These are phyloP conservation scores for Vitis labrusca DNA, from an alignment of 164 flowering plant genomes.

Conservation along the genomic window DNA sequence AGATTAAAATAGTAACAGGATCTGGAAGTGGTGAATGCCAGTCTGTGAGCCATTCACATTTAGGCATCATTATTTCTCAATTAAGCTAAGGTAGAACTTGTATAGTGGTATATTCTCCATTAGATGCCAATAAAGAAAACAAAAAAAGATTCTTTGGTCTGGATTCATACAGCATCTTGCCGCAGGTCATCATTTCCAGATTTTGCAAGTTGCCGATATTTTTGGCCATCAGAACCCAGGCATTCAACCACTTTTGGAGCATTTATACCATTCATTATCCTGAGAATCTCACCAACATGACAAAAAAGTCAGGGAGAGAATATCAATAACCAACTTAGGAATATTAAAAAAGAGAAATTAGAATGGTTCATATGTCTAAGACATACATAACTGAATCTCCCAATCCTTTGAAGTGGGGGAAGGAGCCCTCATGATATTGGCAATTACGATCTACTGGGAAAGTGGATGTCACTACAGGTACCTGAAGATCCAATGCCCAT, in stretches of 20 bases:
- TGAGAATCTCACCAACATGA: conserved; percentile 27
- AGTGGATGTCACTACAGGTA: conserved; percentile 89
- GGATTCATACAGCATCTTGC: conserved; percentile 91
- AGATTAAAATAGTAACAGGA: background rate
- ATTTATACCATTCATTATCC: conserved; percentile 98
- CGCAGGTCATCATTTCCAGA: conserved; percentile 99
- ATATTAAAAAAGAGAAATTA: background rate
- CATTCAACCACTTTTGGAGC: conserved; percentile 97
- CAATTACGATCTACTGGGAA: conserved; percentile 84
- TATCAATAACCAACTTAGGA: background rate
- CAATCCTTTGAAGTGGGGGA: conserved; percentile 88
- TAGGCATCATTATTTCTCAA: background rate
- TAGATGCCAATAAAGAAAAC: background rate
- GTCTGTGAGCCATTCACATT: background rate
- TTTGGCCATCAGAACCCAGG: conserved; percentile 87
- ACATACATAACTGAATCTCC: conserved; percentile 83
- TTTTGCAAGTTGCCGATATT: conserved; percentile 95
- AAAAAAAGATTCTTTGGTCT: background rate
- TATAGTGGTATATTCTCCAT: background rate
- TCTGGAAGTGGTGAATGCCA: background rate
- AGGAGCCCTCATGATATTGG: conserved; percentile 81
- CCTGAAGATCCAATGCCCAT: conserved; percentile 41
- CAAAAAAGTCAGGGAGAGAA: background rate
- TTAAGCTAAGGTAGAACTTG: background rate
- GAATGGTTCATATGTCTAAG: conserved; percentile 1